Percentiles rank a stretch among this genome's conserved stretches.
These are phyloP conservation scores for Fonsecaea pugnacius DNA, from an alignment of 2,329 filamentous ascomycete species.

Conservation along the genomic window DNA sequence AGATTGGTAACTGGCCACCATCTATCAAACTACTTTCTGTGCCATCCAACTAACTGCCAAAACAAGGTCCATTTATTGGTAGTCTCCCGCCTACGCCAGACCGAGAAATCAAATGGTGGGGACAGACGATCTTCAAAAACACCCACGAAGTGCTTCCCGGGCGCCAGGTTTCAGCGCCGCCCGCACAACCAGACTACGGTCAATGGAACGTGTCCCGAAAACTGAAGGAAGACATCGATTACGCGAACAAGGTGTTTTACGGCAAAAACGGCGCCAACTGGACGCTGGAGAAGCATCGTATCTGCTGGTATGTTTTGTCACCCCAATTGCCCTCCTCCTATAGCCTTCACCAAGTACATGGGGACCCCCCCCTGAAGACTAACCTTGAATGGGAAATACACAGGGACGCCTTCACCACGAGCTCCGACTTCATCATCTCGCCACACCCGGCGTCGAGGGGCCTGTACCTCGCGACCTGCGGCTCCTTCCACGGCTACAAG, in stretches of 20 bases:
- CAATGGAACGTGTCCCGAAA: constrained; percentile 65
- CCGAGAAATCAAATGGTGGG: constrained; percentile 61
- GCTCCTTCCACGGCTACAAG: constrained; percentile 57
- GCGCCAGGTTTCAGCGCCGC: constrained; percentile 61
- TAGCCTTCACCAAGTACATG: too few relatives aligned
- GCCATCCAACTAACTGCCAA: not conserved
- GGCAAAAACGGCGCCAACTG: constrained; percentile 60
- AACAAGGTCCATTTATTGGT: constrained; percentile 60
- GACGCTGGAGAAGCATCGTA: constrained; percentile 65
- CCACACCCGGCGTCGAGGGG: constrained; percentile 49
- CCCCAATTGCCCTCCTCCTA: not conserved
- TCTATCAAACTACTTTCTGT: not conserved
- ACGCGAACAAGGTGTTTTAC: constrained; percentile 63
- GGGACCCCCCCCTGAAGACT: too few relatives aligned
- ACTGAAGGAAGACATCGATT: constrained; percentile 63
- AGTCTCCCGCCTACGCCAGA: constrained; percentile 59
- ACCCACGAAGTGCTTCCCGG: constrained; percentile 59
- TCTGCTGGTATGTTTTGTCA: constrained; percentile 63
- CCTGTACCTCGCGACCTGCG: constrained; percentile 49
- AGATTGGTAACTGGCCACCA: constrained; percentile 34
- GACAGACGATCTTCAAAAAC: constrained; percentile 64
- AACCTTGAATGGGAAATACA: not conserved
- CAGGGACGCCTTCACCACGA: constrained; percentile 69
- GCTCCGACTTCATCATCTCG: constrained; percentile 57
- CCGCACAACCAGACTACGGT: constrained; percentile 60